Percentiles rank a stretch among this genome's conserved stretches.
Evolutionary conservation across 2,329 filamentous ascomycete genomes (phyloP).

Genomic region (Pseudopyricularia cyperi): DNA sequence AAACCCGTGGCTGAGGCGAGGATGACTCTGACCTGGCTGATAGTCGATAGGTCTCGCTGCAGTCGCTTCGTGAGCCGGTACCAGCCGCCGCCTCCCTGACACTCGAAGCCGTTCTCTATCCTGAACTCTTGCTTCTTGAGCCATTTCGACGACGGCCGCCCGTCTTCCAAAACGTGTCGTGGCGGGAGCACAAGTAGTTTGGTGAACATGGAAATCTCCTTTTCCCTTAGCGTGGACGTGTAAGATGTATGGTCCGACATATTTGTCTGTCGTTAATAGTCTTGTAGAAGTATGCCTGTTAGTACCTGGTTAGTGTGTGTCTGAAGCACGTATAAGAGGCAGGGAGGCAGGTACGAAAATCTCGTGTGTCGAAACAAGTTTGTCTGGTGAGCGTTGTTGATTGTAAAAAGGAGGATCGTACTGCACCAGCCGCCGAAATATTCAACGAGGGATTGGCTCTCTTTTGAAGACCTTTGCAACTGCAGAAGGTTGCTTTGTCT

Average conservation of each 20-base stretch:
- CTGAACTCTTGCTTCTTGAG: not conserved
- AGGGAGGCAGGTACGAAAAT: too few species aligned
- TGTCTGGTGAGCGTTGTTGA: not conserved
- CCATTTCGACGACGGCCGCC: not conserved
- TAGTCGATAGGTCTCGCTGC: not conserved
- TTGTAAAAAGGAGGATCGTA: not conserved
- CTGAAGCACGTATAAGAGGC: too few species aligned
- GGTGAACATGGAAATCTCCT: not conserved
- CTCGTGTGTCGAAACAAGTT: too few species aligned
- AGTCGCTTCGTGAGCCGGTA: not conserved
- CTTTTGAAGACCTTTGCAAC: not conserved
- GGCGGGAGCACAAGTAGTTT: not conserved
- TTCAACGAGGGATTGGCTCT: too few species aligned
- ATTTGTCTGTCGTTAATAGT: not conserved
- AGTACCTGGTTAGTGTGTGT: too few species aligned
- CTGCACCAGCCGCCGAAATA: not conserved
- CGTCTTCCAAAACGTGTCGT: not conserved
- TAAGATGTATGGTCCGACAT: not conserved
- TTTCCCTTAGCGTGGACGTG: not conserved
- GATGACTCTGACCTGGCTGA: conserved; percentile 13
- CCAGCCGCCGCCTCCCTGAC: not conserved
- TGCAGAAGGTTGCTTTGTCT: not conserved
- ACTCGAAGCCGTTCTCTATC: not conserved
- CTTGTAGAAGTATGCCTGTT: not conserved
- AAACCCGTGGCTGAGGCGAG: conserved; percentile 13